These are phyloP conservation scores for Penicillium salamii DNA, from an alignment of 495 filamentous ascomycete genomes.

Conservation along the genomic window DNA sequence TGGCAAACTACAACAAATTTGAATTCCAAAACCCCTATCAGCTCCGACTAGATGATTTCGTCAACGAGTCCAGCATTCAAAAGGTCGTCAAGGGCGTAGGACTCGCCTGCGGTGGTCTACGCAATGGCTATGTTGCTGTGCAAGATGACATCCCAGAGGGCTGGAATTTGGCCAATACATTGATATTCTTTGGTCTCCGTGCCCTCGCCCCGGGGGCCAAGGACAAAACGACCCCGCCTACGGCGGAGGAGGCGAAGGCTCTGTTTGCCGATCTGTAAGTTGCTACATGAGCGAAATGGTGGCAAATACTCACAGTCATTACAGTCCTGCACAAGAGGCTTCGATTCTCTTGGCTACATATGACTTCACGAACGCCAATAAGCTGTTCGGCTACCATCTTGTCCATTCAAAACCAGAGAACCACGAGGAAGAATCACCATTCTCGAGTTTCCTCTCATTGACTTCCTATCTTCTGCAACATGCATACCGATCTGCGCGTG, in stretches of 20 bases:
- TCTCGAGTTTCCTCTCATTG: constrained; percentile 80
- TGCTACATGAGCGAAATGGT: neutral
- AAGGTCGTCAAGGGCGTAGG: constrained; percentile 77
- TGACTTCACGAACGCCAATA: constrained; percentile 93
- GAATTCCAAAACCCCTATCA: constrained; percentile 98
- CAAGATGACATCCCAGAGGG: constrained; percentile 90
- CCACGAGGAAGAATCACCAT: constrained; percentile 69
- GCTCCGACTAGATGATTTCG: constrained; percentile 92
- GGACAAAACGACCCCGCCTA: constrained; percentile 48
- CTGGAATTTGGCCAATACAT: constrained; percentile 77
- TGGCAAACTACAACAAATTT: constrained; percentile 99
- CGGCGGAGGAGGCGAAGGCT: constrained; percentile 71
- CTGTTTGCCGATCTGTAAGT: constrained; percentile 68
- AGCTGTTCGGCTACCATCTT: constrained; percentile 86
- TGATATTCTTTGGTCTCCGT: constrained; percentile 82
- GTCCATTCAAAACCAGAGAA: constrained; percentile 59
- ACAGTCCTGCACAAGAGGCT: constrained; percentile 73
- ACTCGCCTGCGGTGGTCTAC: constrained; percentile 57
- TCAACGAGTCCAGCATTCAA: constrained; percentile 83
- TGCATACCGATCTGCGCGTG: constrained; percentile 76
- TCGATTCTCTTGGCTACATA: constrained; percentile 81
- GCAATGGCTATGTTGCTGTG: constrained; percentile 80
- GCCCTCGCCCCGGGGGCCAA: constrained; percentile 67
- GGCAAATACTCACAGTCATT: constrained; percentile 21
- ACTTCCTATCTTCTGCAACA: constrained; percentile 93